A percentile compares a stretch with the other conserved stretches of the same genome.
These are phyloP conservation scores for Mycena rebaudengoi DNA, from an alignment of 768 basidiomycete genomes.

Conservation along the genomic window DNA sequence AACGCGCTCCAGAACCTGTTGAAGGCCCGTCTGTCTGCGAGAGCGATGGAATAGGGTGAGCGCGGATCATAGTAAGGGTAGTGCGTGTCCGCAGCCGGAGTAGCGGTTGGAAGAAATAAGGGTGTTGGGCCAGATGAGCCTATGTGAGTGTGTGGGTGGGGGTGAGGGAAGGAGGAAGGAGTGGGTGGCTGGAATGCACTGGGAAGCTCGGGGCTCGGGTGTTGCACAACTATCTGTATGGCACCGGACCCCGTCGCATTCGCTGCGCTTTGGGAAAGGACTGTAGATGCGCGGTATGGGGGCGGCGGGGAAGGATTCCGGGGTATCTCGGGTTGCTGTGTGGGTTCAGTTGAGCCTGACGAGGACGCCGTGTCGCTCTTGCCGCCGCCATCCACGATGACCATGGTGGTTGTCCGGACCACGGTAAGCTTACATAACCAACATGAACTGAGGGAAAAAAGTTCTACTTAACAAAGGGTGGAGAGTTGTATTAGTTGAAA, in stretches of 20 bases:
- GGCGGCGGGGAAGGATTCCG: conserved; percentile 14
- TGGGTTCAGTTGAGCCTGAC: no score
- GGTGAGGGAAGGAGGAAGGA: conserved; percentile 26
- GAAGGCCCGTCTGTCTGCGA: conserved; percentile 19
- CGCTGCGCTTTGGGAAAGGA: background rate
- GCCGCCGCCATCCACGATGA: background rate
- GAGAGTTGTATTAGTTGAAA: no score
- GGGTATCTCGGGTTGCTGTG: background rate
- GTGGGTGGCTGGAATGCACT: conserved; percentile 27
- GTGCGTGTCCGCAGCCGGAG: background rate
- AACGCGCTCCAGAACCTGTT: conserved; percentile 21
- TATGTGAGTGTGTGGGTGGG: conserved; percentile 1
- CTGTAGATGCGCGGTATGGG: conserved; percentile 1
- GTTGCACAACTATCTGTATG: background rate
- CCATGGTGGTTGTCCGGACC: no score
- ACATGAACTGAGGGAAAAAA: no score
- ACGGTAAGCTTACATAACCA: no score
- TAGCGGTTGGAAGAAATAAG: conserved; percentile 3
- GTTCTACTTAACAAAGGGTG: no score
- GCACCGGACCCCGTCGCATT: background rate
- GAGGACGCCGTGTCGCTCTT: no score
- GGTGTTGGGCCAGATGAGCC: conserved; percentile 23
- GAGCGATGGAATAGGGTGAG: conserved; percentile 24
- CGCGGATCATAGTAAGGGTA: conserved; percentile 31
- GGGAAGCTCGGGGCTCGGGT: conserved; percentile 11